These are phyloP conservation scores for Sechiopsis laciniata DNA, from an alignment of 306 rosid genomes.

Conservation along the genomic window DNA sequence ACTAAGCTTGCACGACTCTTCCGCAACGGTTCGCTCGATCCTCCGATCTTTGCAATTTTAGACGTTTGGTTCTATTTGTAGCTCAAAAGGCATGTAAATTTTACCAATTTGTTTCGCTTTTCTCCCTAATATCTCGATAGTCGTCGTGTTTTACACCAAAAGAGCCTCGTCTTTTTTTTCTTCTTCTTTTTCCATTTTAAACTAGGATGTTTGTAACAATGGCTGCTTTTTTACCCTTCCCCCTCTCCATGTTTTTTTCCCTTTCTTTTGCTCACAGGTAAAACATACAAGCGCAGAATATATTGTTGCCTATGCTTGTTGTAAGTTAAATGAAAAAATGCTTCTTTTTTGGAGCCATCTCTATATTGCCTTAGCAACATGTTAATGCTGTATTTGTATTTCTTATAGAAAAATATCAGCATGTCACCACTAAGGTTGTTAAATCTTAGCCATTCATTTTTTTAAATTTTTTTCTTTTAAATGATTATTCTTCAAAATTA, in stretches of 20 bases:
- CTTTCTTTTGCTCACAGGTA: slow-evolving; percentile 15
- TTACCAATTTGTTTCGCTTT: slow-evolving; percentile 22
- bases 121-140: slow-evolving; percentile 13
- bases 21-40: slow-evolving; percentile 17
- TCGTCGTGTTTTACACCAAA: slow-evolving; percentile 12
- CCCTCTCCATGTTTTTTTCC: slow-evolving; percentile 25
- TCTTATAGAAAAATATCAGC: too few relatives aligned
- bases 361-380: background rate
- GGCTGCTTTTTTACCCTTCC: background rate
- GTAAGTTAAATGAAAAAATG: slow-evolving; percentile 24
- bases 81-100: slow-evolving; percentile 26
- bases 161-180: background rate
- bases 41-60: slow-evolving; percentile 25
- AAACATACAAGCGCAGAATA: slow-evolving; percentile 20
- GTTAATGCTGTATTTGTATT: background rate
- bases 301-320: slow-evolving; percentile 27
- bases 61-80: slow-evolving; percentile 24
- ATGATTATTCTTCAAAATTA: too few relatives aligned
- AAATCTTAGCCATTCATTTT: too few relatives aligned
- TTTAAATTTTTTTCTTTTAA: too few relatives aligned
- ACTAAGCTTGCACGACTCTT: slow-evolving; percentile 8
- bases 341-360: slow-evolving; percentile 4
- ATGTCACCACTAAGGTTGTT: too few relatives aligned
- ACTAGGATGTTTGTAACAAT: slow-evolving; percentile 23
- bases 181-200: background rate